Evolutionary conservation across 2,329 filamentous ascomycete genomes (phyloP).

Genomic region (Colletotrichum sidae): DNA sequence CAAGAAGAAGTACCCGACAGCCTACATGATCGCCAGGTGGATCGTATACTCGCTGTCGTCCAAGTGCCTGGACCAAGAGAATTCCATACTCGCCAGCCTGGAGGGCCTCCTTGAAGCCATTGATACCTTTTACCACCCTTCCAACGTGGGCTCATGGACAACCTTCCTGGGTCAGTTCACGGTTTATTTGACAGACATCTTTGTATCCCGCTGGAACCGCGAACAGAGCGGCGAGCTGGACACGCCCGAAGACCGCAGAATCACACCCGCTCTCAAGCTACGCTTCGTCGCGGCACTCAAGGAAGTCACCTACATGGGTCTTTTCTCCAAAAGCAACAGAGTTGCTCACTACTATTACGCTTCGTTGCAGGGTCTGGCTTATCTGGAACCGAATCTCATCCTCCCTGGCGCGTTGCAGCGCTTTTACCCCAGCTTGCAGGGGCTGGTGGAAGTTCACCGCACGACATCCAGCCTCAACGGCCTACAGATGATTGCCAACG

Average conservation of each 20-base stretch:
- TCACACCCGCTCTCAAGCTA: constrained; percentile 84
- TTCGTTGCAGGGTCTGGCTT: constrained; percentile 89
- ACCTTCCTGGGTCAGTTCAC: constrained; percentile 89
- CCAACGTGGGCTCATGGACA: constrained; percentile 93
- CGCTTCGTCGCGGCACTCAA: constrained; percentile 90
- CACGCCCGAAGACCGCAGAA: constrained; percentile 80
- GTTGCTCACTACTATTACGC: constrained; percentile 93
- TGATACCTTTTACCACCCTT: constrained; percentile 98
- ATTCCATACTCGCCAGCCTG: constrained; percentile 84
- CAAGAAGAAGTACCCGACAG: constrained; percentile 89
- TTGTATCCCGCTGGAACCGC: constrained; percentile 97
- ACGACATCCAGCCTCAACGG: constrained; percentile 94
- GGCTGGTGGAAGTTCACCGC: constrained; percentile 94
- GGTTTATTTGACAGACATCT: constrained; percentile 93
- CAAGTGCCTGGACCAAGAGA: constrained; percentile 78
- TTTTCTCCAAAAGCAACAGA: constrained; percentile 94
- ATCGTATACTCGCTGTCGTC: constrained; percentile 94
- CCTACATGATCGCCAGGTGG: constrained; percentile 93
- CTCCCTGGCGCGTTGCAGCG: constrained; percentile 92
- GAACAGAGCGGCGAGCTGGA: constrained; percentile 94
- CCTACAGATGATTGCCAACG: constrained; percentile 89
- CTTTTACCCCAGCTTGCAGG: constrained; percentile 97
- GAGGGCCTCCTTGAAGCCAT: constrained; percentile 94
- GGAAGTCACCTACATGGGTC: constrained; percentile 97
- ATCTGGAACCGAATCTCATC: constrained; percentile 90